phyloP scores from a whole-genome alignment of 2,329 filamentous ascomycete genomes.

The Neofusicoccum parvum region DNA sequence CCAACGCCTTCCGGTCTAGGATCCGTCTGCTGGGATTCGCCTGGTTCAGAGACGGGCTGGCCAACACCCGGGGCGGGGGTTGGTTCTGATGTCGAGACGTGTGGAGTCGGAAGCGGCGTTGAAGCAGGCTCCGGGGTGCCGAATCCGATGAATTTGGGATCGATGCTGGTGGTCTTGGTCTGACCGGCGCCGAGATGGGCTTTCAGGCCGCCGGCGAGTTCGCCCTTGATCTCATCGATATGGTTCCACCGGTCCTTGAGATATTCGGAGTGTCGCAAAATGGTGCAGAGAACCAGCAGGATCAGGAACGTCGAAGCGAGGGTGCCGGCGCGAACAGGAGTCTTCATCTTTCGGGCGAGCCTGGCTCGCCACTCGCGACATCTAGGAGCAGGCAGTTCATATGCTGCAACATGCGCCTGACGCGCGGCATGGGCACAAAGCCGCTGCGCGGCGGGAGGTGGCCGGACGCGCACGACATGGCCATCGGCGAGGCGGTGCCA shows the following conservation, averaged over 20 bases:
- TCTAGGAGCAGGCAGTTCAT: background rate
- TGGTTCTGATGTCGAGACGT: background rate
- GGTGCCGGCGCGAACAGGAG: constrained; percentile 12
- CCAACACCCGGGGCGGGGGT: background rate
- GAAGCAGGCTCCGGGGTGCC: background rate
- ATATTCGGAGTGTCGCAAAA: constrained; percentile 8
- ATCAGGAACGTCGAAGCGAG: constrained; percentile 9
- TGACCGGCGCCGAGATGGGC: background rate
- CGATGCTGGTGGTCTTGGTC: background rate
- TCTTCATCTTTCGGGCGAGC: constrained; percentile 15
- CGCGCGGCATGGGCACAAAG: constrained; percentile 4
- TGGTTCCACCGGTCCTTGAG: constrained; percentile 5
- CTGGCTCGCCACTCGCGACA: constrained; percentile 1
- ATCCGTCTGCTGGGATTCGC: no score
- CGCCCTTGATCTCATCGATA: constrained; percentile 2
- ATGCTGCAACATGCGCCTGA: background rate
- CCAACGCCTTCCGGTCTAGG: no score
- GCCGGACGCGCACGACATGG: background rate
- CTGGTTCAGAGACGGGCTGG: background rate
- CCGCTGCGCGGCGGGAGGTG: background rate
- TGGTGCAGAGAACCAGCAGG: constrained; percentile 1
- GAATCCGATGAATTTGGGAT: constrained; percentile 15
- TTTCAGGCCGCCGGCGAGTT: background rate
- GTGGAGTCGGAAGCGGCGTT: background rate
- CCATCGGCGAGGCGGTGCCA: background rate